phyloP scores from a whole-genome alignment of 1,284 basidiomycete genomes.

The Fomitiporia mediterranea region DNA sequence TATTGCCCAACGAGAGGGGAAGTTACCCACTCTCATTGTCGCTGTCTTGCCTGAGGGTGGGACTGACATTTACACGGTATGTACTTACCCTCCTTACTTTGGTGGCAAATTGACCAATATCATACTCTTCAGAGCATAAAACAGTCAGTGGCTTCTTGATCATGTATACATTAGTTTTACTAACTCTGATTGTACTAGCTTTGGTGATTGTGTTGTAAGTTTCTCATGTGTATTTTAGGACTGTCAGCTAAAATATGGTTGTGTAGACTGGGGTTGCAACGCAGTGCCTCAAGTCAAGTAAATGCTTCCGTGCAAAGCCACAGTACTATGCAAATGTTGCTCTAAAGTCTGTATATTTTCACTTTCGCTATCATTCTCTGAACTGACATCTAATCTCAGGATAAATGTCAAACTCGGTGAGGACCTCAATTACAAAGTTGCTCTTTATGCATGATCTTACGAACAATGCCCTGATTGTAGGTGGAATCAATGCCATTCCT shows the following conservation, averaged over 20 bases:
- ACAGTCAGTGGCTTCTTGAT: constrained; percentile 46
- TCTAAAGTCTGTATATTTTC: constrained; percentile 52
- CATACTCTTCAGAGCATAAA: constrained; percentile 40
- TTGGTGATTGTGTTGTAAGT: constrained; percentile 61
- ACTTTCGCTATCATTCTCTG: not conserved
- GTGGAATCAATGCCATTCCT: constrained; percentile 68
- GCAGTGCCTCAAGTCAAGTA: constrained; percentile 63
- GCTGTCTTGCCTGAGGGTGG: constrained; percentile 69
- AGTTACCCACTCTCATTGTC: constrained; percentile 53
- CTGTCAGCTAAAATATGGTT: constrained; percentile 10
- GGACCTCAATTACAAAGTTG: not conserved
- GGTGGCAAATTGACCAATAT: not conserved
- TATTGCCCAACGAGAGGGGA: constrained; percentile 31
- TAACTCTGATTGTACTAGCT: constrained; percentile 38
- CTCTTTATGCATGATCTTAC: not conserved
- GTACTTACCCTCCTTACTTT: not conserved
- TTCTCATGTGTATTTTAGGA: not conserved
- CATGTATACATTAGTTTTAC: constrained; percentile 9
- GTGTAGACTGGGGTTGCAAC: constrained; percentile 62
- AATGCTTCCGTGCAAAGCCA: constrained; percentile 56
- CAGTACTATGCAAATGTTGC: constrained; percentile 78
- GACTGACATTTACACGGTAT: constrained; percentile 66
- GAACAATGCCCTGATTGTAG: not conserved
- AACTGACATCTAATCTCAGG: constrained; percentile 34
- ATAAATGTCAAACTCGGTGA: constrained; percentile 73